Evolutionary conservation across 2,329 filamentous ascomycete genomes (phyloP).

Genomic region (Aspergillus luchuensis): DNA sequence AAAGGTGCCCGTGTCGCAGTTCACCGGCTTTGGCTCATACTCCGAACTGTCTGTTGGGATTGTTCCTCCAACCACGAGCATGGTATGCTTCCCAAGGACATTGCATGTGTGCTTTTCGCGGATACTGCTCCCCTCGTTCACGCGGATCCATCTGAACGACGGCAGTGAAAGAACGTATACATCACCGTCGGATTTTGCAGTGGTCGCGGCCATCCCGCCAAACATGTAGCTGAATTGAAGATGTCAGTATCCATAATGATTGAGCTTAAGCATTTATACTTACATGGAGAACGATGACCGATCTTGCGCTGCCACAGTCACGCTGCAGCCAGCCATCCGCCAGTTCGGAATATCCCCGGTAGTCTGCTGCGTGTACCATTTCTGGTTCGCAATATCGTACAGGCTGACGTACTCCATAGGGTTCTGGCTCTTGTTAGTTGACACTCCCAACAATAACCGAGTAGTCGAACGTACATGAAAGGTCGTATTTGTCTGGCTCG

Average conservation of each 20-base stretch:
- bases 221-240: conserved; percentile 5
- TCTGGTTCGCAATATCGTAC: conserved; percentile 11
- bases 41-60: conserved; percentile 4
- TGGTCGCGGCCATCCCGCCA: conserved; percentile 8
- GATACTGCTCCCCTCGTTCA: conserved; percentile 2
- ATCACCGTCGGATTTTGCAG: conserved; percentile 5
- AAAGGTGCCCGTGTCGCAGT: conserved; percentile 8
- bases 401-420: conserved; percentile 13
- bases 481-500: neutral
- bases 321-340: conserved; percentile 15
- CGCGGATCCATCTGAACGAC: conserved; percentile 13
- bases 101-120: conserved; percentile 11
- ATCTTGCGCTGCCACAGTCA: conserved; percentile 5
- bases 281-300: conserved; percentile 15
- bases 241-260: neutral
- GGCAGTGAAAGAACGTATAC: conserved; percentile 15
- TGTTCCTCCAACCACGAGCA: conserved; percentile 10
- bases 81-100: neutral
- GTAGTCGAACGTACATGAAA: neutral
- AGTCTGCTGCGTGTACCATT: conserved; percentile 13
- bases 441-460: no score
- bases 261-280: neutral
- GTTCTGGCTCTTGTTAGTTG: conserved; percentile 6
- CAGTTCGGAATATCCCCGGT: conserved; percentile 12
- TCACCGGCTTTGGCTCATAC: conserved; percentile 3